Conservation (phyloP, 1,139 yeast genomes). For the Meyerozyma sp. region DNA sequence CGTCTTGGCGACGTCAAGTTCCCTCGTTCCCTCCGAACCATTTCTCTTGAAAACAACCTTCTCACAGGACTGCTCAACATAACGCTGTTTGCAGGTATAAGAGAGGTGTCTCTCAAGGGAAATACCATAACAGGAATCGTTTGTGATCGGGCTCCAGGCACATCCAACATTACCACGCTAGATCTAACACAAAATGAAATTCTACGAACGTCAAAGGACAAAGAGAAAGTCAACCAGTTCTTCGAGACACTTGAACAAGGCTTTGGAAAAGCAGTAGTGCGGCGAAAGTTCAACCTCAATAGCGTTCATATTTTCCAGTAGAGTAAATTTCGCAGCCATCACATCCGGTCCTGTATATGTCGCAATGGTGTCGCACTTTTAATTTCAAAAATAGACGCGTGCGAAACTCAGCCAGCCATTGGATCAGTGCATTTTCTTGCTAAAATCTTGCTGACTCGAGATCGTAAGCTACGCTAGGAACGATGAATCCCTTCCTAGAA, state of each 20-base stretch:
- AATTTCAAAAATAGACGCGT: background rate
- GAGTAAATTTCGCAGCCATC: background rate
- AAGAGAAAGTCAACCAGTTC: conserved; percentile 12
- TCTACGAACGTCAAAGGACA: conserved; percentile 9
- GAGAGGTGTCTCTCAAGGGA: background rate
- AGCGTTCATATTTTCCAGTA: conserved; percentile 18
- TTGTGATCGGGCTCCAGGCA: background rate
- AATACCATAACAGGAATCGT: background rate
- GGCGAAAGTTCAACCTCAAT: conserved; percentile 22
- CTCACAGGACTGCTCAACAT: background rate
- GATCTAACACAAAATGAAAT: conserved; percentile 18
- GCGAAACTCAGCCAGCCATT: conserved; percentile 2
- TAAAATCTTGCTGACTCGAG: background rate
- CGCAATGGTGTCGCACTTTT: background rate
- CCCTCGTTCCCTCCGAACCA: conserved; percentile 3
- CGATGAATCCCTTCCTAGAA: conserved; percentile 1
- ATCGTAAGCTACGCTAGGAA: background rate
- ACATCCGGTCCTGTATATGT: background rate
- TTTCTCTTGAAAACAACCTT: conserved; percentile 5
- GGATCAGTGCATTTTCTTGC: background rate
- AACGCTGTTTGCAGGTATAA: background rate
- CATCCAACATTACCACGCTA: conserved; percentile 10
- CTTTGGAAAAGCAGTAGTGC: conserved; percentile 16
- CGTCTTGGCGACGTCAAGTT: background rate
- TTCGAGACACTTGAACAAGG: conserved; percentile 20